Conservation (phyloP, 345 rosid species). For the Nephelium lappaceum region DNA sequence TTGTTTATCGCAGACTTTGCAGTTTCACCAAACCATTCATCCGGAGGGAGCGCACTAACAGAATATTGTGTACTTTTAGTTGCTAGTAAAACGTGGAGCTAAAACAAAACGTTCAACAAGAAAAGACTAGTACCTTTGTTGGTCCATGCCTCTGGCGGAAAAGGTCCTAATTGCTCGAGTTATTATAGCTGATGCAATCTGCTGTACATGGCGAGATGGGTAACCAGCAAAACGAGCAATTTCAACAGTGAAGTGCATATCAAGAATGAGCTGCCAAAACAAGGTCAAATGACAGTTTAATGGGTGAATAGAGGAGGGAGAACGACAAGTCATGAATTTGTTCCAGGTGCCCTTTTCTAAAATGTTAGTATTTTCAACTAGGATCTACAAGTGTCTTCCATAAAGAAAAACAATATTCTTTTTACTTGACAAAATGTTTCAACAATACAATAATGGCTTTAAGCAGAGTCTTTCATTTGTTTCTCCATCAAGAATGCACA, state of each 20-base stretch:
- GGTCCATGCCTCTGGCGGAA: constrained; percentile 78
- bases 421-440: not conserved
- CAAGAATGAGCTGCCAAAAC: constrained; percentile 82
- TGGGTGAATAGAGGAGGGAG: not conserved
- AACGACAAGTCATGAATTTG: not conserved
- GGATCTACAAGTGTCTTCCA: not conserved
- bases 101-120: not conserved
- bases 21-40: constrained; percentile 95
- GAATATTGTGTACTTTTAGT: constrained; percentile 18
- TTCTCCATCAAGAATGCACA: not conserved
- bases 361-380: not conserved
- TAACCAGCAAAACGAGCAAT: constrained; percentile 96
- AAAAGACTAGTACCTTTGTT: constrained; percentile 61
- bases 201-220: constrained; percentile 79
- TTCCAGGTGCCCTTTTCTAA: not conserved
- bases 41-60: constrained; percentile 66
- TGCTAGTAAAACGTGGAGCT: not conserved
- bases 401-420: not conserved
- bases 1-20: constrained; percentile 86
- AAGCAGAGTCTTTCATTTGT: not conserved
- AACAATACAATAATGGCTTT: not conserved
- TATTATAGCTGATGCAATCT: constrained; percentile 82
- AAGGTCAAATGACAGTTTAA: constrained; percentile 5
- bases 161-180: constrained; percentile 84
- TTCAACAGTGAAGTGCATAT: constrained; percentile 99